Base-by-base conservation (phyloP, 2,329 filamentous ascomycete species). In the Phaeosphaeria sp. region DNA sequence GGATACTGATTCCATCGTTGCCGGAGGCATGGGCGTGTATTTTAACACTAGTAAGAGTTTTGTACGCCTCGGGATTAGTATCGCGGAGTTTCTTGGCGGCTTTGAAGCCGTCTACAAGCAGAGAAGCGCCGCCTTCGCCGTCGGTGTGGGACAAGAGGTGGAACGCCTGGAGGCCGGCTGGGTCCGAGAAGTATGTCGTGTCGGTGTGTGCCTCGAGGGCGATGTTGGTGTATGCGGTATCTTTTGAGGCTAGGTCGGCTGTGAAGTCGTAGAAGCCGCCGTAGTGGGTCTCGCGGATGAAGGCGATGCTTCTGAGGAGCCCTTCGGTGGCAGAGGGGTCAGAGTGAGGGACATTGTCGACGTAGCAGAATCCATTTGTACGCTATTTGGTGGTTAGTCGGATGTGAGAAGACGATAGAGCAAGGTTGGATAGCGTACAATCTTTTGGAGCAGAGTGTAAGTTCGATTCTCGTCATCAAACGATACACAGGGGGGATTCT, bases 161-260 rank as follows among this genome's bases (percentile, higher is more conserved):
- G 77, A 99, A 96, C 24, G 95, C 88, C 76, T 99, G 95, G 33
- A 99, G 84, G 9, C 94, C 92, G 2, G 91, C 89, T 0, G 95
- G 94, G 62, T 98, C 94, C 21, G 88, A 93, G 79, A 98, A 98
- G 78, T 99, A 98, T 1, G 94, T 97, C 6, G 87, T 98, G 78
- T 99, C 95, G 1, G 94, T 98, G 77, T 99, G 95, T 0, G 91
- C 89, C 20, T 88, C 87, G 2, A 99, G 85, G 1, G 89, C 88
- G 50, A 95, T 83, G 68, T 90, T 92, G 1, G 94, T 97, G 79
- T 98, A 99, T 3, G 93, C 93, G 1, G 91, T 96, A 71, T 97
- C 93, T 64, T 93, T 93, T 72, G 90, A 90, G 25, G 92, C 89
- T 22, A 97, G 85, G 76, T 97, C 91, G 5, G 93, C 90, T 0